Conservation (phyloP, 2,329 filamentous ascomycete species). For the Alternaria brassicicola region DNA sequence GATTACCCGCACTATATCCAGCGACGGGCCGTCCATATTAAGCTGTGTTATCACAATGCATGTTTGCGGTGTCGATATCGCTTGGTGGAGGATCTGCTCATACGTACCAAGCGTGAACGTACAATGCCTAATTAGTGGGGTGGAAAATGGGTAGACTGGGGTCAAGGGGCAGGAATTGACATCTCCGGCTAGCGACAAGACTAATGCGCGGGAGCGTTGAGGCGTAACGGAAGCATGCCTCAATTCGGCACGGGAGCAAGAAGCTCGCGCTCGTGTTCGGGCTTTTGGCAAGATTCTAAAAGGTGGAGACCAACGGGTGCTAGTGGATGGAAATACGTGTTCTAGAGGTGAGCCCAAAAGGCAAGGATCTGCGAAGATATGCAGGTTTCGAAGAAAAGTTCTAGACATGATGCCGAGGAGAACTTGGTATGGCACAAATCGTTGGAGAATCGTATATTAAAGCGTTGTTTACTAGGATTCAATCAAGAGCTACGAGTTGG, state of each 20-base stretch:
- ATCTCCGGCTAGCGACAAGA: background rate
- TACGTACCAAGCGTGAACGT: background rate
- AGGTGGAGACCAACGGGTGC: background rate
- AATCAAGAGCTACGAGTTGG: background rate
- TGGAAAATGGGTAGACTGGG: background rate
- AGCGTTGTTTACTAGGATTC: background rate
- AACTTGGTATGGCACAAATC: background rate
- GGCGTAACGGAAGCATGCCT: background rate
- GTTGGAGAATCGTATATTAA: background rate
- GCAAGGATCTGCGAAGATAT: background rate
- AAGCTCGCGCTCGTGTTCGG: background rate
- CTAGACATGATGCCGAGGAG: background rate
- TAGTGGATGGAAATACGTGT: background rate
- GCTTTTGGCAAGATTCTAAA: background rate
- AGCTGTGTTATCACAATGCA: background rate
- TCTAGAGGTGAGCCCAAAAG: background rate
- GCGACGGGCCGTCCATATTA: constrained; percentile 1
- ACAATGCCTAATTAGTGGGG: background rate
- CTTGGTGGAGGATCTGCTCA: background rate
- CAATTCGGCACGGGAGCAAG: background rate
- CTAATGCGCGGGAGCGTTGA: background rate
- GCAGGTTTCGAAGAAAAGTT: background rate
- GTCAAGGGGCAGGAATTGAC: background rate
- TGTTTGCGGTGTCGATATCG: background rate
- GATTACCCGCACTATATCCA: background rate